Evolutionary conservation across 2,329 filamentous ascomycete genomes (phyloP).

Genomic region (Exophiala aquamarina): DNA sequence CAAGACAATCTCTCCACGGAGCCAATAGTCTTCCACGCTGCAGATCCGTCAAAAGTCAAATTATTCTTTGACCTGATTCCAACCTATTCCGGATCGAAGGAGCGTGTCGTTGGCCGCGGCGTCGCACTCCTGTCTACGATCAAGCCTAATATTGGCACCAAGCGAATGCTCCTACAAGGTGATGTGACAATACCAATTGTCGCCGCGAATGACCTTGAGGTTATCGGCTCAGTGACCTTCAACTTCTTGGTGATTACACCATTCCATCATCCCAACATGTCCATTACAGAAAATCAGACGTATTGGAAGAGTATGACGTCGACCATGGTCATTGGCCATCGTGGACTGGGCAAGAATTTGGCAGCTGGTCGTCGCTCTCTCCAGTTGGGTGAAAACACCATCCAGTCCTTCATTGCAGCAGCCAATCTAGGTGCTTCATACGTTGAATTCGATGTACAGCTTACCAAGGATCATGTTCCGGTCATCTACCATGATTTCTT

Average conservation of each 20-base stretch:
- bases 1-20: constrained; percentile 93
- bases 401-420: constrained; percentile 92
- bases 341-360: constrained; percentile 84
- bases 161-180: constrained; percentile 87
- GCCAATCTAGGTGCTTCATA: constrained; percentile 83
- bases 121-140: constrained; percentile 86
- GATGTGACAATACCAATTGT: constrained; percentile 91
- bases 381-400: constrained; percentile 93
- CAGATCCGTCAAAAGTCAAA: constrained; percentile 77
- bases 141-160: constrained; percentile 76
- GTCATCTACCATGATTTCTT: constrained; percentile 99
- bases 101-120: constrained; percentile 82
- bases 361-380: constrained; percentile 77
- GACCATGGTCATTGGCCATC: constrained; percentile 76
- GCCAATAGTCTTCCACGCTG: constrained; percentile 83
- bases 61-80: constrained; percentile 92
- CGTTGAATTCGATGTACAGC: constrained; percentile 80
- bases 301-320: constrained; percentile 94
- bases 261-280: constrained; percentile 91
- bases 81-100: constrained; percentile 80
- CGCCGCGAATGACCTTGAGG: constrained; percentile 75
- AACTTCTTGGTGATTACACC: constrained; percentile 95
- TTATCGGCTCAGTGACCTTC: constrained; percentile 94
- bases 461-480: constrained; percentile 98
- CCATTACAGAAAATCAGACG: constrained; percentile 82